Evolutionary conservation across 208 protist genomes (phyloP).

Genomic region (Herpetomonas samuelpessoai): DNA sequence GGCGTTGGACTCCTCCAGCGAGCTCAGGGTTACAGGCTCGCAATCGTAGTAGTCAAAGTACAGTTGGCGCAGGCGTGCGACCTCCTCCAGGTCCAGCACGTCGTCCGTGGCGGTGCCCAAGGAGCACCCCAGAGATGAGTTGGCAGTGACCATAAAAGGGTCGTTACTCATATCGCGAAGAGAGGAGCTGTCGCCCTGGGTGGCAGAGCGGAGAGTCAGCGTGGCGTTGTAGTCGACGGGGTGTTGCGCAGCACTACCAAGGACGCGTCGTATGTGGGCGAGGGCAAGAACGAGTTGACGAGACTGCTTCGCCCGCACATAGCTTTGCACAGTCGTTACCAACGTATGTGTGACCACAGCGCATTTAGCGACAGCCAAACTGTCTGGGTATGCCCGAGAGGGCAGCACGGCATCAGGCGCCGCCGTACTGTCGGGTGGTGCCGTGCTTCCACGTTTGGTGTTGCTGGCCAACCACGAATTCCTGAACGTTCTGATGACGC

Average conservation of each 20-base stretch:
- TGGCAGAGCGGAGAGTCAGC: constrained; percentile 1
- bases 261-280: not conserved
- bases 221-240: not conserved
- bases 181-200: too few relatives aligned
- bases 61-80: constrained; percentile 71
- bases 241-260: not conserved
- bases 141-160: not conserved
- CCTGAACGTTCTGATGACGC: constrained; percentile 61
- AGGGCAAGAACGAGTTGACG: constrained; percentile 18
- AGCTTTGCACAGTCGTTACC: constrained; percentile 65
- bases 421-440: not conserved
- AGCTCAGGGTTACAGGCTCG: constrained; percentile 48
- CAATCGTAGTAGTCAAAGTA: constrained; percentile 92
- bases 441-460: constrained; percentile 14
- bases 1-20: constrained; percentile 5
- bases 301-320: constrained; percentile 51
- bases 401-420: constrained; percentile 4
- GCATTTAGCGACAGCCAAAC: constrained; percentile 62
- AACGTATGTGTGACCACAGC: constrained; percentile 71
- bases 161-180: too few relatives aligned
- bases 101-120: constrained; percentile 31
- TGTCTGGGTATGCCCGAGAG: constrained; percentile 26
- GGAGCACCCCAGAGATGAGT: not conserved
- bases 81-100: constrained; percentile 55
- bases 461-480: constrained; percentile 19